Base-by-base conservation (phyloP, 2,329 filamentous ascomycete genomes). In the Alternaria triticina region DNA sequence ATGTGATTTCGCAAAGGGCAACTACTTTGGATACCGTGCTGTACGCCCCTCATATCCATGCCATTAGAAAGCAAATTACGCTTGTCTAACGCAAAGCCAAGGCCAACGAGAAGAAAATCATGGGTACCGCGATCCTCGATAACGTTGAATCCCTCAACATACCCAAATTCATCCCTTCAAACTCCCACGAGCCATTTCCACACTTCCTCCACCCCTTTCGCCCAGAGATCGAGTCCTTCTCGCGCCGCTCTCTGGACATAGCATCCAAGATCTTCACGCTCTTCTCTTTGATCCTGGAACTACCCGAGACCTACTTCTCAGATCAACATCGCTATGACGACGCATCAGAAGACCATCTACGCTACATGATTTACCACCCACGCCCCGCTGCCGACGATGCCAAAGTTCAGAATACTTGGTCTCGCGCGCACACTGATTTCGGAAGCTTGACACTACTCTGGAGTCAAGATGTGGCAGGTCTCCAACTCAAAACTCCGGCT, bases 381-480 rank as follows among this genome's bases (percentile, higher is more conserved):
- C 73, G 80, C 5, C n/a, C 81, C 74, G 6, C 69, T 75, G 70
- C 70, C 70, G 77, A 73, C 64, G 75, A 81, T 49, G 72, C 74
- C 30, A 79, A 77, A 56, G 71, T 75, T 67, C 70, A 80, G 65
- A 77, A 82, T 65, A 70, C 83, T 47, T 80, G 82, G 60, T 83
- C 84, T 73, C 78, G 83, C 33, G 82, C 82, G 3, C 84, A 86
- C 72, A 84, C 83, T 0, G 83, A 86, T 58, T 85, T 83, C 54
- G 83, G 83, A 7, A 76, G 80, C 7, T 79, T 83, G 0, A 86
- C 83, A 0, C 68, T 84, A 12, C 75, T 85, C 0, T 85, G 84
- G 75, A 82, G 79, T 3, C 82, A 85, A 17, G 81, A 83, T 3
- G 80, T 86, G 15, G 82, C 83, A 0, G 82, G 81, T 1, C 76